These are phyloP conservation scores for Carex myosuroides DNA, from an alignment of 176 grass and related monocot genomes.

Conservation along the genomic window DNA sequence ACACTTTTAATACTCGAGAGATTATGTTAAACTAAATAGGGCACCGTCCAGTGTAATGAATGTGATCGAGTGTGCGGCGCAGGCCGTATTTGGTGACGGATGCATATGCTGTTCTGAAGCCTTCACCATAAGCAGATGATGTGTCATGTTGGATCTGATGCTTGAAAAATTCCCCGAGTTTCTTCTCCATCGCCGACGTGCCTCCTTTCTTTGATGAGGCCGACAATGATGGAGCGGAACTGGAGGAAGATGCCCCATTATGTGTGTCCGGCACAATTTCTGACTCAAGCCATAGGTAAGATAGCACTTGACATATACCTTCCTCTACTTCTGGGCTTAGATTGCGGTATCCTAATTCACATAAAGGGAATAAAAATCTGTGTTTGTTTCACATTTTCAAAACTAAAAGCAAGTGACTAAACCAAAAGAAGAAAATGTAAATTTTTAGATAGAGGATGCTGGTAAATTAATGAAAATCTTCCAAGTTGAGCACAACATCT, in stretches of 20 bases:
- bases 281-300: constrained; percentile 87
- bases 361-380: not conserved
- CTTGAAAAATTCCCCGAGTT: constrained; percentile 93
- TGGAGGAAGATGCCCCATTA: constrained; percentile 32
- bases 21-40: constrained; percentile 30
- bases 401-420: not conserved
- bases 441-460: not conserved
- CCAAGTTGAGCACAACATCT: not conserved
- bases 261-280: constrained; percentile 65
- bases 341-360: constrained; percentile 59
- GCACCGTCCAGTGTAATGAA: constrained; percentile 46
- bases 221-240: constrained; percentile 41
- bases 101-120: constrained; percentile 73
- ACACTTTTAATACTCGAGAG: not conserved
- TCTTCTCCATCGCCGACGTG: constrained; percentile 84
- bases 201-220: constrained; percentile 76
- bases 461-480: not conserved
- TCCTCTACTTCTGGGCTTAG: constrained; percentile 66
- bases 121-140: constrained; percentile 68
- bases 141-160: constrained; percentile 90
- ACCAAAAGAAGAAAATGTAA: not conserved
- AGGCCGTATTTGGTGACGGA: constrained; percentile 76
- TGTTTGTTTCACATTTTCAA: not conserved
- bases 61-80: constrained; percentile 65
- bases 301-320: constrained; percentile 95